Evolutionary conservation across 192 early-diverging fungal genomes (phyloP), one percentile per base, ranked within the genome.

Genomic region (Thamnidium elegans): DNA sequence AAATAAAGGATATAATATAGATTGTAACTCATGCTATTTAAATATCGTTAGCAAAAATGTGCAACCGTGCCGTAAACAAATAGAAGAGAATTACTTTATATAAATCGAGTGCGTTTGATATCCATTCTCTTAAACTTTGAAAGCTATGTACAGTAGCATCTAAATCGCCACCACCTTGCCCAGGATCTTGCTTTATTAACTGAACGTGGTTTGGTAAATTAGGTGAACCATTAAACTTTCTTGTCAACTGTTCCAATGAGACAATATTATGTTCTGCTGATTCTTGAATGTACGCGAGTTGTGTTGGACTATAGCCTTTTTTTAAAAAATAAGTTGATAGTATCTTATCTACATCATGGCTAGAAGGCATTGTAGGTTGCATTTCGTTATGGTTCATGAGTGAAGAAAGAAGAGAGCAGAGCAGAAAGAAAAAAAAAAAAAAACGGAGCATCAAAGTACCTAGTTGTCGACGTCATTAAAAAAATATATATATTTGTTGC

Each of bases 61-160:
- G 1, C 26, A 26, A 26, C 26, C 26, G 4, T 11, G 13, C 10
- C 14, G 19, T 20, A 51, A 39, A 53, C 30, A 43, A 15, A 19
- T 9, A 15, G 19, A 17, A 2, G 1, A 10, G 7, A 34, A 21
- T 44, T 72, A 90, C 89, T 82, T 88, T 91, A 81, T 93, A 97
- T 58, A 86, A 79, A 69, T 97, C 96, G 44, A 98, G 81, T 8
- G 94, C 96, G 60, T 89, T 89, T 58, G 95, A 90, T 36, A 97
- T 86, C 92, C 92, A 96, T 45, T 82, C 79, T 45, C 85, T 76
- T 55, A 98, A 78, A 66, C 80, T 78, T 14, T 74, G 77, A 77
- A 95, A 97, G 55, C 84, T 86, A 53, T 82, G 71, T 50, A 87
- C 86, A 64, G 94, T 94, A n/a, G 87, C 88, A 66, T 91, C 87